Evolutionary conservation across 371 early-diverging fungal species (phyloP), one percentile per base, ranked within the genome.

Genomic region (Parasitella parasitica): DNA sequence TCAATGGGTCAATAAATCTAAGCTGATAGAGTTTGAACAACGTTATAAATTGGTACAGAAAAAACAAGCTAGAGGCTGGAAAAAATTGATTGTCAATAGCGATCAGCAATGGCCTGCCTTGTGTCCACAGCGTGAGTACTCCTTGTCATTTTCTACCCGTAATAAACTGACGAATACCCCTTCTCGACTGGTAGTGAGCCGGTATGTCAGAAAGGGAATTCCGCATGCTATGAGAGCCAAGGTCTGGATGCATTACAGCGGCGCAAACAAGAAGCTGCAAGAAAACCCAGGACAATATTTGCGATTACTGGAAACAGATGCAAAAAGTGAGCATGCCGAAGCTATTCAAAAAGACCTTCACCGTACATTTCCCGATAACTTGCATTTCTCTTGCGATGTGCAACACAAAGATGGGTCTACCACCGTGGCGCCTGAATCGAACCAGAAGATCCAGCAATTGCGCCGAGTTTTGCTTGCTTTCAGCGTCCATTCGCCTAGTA

Each of bases 171-270:
- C 6, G 9, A 36, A 41, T 20, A 20, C 20, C 16, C 16, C 11
- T 20, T 41, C 41, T 32, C 6, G 16, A 24, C 34, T 8, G 35
- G 9, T 62, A 89, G 90, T 91, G 12, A 90, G 87, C 57, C 72
- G 88, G 36, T 89, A 86, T 63, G 80, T 90, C 22, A 84, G 92
- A 20, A 89, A 89, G 65, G 95, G 95, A 4, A 86, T 94, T 36
- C 94, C 95, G 18, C 77, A 82, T 12, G 63, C 77, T 13, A 57
- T 86, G 11, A 77, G 93, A 38, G 83, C 87, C 22, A 72, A 81
- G 68, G 83, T 78, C 26, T 94, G 95, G 95, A 86, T 92, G 70
- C 80, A 87, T 60, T 93, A 91, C 66, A 89, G 89, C 59, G 93
- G 93, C 15, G 92, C 92, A 4, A 80, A 82, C 57, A 77, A 69